Evolutionary conservation across 441 rosid genomes (phyloP), one percentile per base, ranked within the genome.

Genomic region (Geranium incanum): DNA sequence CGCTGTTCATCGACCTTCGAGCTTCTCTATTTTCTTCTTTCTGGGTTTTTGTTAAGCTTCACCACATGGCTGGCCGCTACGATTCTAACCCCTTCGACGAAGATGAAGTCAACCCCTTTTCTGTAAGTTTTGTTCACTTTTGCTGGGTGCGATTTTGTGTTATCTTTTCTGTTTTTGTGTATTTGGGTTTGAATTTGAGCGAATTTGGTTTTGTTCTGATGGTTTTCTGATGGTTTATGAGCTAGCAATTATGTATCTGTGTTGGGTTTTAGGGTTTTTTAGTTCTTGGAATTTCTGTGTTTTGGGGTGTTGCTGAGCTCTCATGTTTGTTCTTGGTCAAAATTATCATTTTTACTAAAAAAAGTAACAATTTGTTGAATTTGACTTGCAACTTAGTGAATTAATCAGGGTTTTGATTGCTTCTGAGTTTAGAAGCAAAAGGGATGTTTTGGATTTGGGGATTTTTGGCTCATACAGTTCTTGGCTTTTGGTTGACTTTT

Each of bases 61-160:
- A 15, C 63, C 21, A 16, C 23, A 57, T 57, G 63, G 63, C 63
- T 57, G 63, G 87, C 78, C 91, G 84, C 67, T 83, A 75, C 80
- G 91, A 89, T 76, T 66, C 93, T 62, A 95, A 82, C 78, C 89
- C 98, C 5, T 92, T 91, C 84, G 98, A 81, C 11, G 98, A 90
- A 41, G 97, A 90, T 21, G 93, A 88, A 48, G 88, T 86, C 70
- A 95, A 92, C 82, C 98, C 99, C 71, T 95, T 92, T 74, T 86
- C 99, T 79, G 98, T 94, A 84, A 71, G 63, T 16, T 57, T 82
- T 68, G 16, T 16, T 18, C 0, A n/a, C 4, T 6, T 4, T 28
- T n/a, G 69, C 23, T 64, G 19, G 36, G 4, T 9, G 13, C 4
- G 3, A 33, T n/a, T 55, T 41, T 19, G 2, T 28, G 12, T 12